Percentiles rank a stretch among this genome's conserved stretches.
phyloP scores from a whole-genome alignment of 116 monocot genomes.

The Cymodocea nodosa region DNA sequence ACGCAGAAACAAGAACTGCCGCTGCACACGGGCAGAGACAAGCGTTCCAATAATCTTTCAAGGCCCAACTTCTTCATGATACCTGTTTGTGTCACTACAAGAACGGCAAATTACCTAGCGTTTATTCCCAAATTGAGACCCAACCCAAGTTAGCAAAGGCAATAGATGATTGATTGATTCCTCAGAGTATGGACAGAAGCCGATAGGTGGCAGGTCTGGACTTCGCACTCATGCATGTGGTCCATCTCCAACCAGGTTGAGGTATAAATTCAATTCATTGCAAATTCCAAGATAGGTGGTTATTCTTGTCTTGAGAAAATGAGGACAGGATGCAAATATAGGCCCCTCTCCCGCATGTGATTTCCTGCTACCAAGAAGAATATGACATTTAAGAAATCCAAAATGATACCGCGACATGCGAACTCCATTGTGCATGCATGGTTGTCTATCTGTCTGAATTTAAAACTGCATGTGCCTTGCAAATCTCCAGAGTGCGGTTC shows the following conservation, averaged over 20 bases:
- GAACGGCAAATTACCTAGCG: too few relatives aligned
- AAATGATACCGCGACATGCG: too few relatives aligned
- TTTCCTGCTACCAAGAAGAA: background rate
- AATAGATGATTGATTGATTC: too few relatives aligned
- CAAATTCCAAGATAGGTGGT: too few relatives aligned
- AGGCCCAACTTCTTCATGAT: conserved; percentile 35
- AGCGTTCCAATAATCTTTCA: conserved; percentile 46
- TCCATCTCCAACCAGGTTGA: background rate
- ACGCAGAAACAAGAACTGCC: conserved; percentile 41
- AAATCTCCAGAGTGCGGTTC: too few relatives aligned
- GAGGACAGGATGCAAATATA: background rate
- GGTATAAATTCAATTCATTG: background rate
- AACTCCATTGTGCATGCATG: too few relatives aligned
- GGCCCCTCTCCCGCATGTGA: background rate
- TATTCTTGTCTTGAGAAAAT: background rate
- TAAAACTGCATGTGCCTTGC: too few relatives aligned
- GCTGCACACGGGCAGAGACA: conserved; percentile 34
- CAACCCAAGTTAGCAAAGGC: background rate
- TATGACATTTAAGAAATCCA: too few relatives aligned
- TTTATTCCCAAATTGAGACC: background rate
- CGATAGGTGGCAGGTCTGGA: too few relatives aligned
- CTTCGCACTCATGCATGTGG: too few relatives aligned
- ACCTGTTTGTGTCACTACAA: background rate
- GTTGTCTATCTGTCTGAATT: too few relatives aligned
- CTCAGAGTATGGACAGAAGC: too few relatives aligned